Base-by-base conservation (phyloP, 1,284 basidiomycete genomes). In the Veloporphyrellus conicus region DNA sequence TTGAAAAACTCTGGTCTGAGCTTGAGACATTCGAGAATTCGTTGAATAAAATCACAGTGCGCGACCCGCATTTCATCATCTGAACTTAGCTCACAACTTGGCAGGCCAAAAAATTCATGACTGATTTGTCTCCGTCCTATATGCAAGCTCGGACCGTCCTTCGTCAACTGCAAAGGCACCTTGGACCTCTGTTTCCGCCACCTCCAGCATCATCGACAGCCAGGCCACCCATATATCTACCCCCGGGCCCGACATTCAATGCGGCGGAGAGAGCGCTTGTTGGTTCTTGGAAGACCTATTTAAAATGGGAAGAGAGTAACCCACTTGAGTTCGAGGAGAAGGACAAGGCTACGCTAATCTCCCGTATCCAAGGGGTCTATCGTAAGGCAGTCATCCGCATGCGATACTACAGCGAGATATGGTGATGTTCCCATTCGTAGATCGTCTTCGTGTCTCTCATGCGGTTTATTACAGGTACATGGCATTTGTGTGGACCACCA, bases 251-350 rank as follows among this genome's bases (percentile, higher is more conserved):
- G 4, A 84, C 80, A 14, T 94, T 88, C 71, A 82, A 78, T 46
- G 70, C 77, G 1, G 70, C 74, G 8, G 93, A 98, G 61, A 78
- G 90, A 36, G 74, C 78, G 14, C 75, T 89, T 28, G 81, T 93
- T 5, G 82, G 83, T 18, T 81, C 82, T 14, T 99, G 96, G 96
- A 90, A 91, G 58, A 75, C 79, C 3, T 98, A 97, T 65, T 71
- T 99, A 43, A 90, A 91, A 60, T 99, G 92, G 90, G 96, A 99
- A 69, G 92, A 96, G 66, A 78, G 79, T 54, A 98, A 99, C 61
- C 96, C 94, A 1, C 74, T 96, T 34, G 89, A 93, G 64, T 81
- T 96, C 45, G 92, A 95, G 53, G 94, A 97, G 46, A 79, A 81
- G 55, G 93, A 98, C 54, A 75, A 78, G 43, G 66, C 72, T 2